phyloP scores from a whole-genome alignment of 768 basidiomycete species.

The Galerina sulciceps region DNA sequence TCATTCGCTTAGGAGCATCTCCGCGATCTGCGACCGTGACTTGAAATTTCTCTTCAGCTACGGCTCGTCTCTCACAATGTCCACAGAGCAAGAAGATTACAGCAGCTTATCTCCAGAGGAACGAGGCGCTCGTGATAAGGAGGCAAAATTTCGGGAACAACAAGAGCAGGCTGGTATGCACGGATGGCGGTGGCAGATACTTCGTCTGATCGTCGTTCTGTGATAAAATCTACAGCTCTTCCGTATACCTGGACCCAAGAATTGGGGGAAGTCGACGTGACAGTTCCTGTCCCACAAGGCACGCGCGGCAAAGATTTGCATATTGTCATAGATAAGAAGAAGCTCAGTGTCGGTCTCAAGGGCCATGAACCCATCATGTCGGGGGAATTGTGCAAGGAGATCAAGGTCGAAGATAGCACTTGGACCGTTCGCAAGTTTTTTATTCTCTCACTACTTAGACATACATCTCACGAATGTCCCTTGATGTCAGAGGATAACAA shows the following conservation, averaged over 20 bases:
- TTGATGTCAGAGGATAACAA: conserved; percentile 72
- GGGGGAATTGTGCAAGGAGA: conserved; percentile 92
- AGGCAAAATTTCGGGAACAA: conserved; percentile 68
- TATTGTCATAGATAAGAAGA: conserved; percentile 80
- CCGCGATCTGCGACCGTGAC: not conserved
- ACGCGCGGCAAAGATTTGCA: conserved; percentile 79
- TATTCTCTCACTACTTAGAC: not conserved
- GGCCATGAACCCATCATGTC: conserved; percentile 82
- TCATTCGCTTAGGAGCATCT: not conserved
- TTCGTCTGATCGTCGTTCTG: conserved; percentile 19
- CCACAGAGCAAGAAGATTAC: conserved; percentile 15
- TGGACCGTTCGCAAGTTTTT: conserved; percentile 84
- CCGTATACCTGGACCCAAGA: conserved; percentile 95
- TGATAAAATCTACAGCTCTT: conserved; percentile 55
- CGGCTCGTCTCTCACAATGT: conserved; percentile 6
- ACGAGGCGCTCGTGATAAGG: conserved; percentile 72
- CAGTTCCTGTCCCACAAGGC: conserved; percentile 84
- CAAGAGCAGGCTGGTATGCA: conserved; percentile 84
- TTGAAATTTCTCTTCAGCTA: not conserved
- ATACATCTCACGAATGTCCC: not conserved
- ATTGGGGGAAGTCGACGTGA: conserved; percentile 83
- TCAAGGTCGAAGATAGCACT: conserved; percentile 95
- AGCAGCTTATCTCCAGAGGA: conserved; percentile 81
- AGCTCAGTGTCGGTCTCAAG: conserved; percentile 83
- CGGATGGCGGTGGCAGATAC: conserved; percentile 16